Conservation (phyloP, 768 basidiomycete species). For the Podaxis carcinomalis region DNA sequence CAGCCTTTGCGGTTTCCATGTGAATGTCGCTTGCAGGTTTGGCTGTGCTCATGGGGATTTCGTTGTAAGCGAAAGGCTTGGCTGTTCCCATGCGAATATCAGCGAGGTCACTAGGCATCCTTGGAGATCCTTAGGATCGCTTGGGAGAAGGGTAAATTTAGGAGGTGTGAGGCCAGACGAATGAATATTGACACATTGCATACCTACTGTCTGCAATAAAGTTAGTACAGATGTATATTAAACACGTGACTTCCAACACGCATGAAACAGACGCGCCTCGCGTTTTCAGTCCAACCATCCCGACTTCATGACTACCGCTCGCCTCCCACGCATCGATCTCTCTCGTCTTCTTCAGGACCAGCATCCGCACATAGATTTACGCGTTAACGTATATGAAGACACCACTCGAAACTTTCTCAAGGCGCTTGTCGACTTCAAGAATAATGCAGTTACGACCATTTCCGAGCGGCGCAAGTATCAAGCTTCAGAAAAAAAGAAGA, state of each 20-base stretch:
- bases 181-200: neutral
- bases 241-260: neutral
- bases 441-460: slow-evolving; percentile 65
- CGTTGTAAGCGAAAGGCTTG: slow-evolving; percentile 44
- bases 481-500: slow-evolving; percentile 54
- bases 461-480: slow-evolving; percentile 63
- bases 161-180: neutral
- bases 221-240: neutral
- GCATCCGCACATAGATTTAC: slow-evolving; percentile 61
- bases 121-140: neutral
- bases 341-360: slow-evolving; percentile 47
- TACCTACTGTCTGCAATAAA: neutral
- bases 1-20: slow-evolving; percentile 63
- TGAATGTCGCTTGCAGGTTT: slow-evolving; percentile 51
- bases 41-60: slow-evolving; percentile 62
- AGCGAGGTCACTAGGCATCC: slow-evolving; percentile 16
- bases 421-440: slow-evolving; percentile 69
- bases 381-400: slow-evolving; percentile 54
- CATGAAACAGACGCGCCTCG: neutral
- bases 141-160: neutral
- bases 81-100: slow-evolving; percentile 83
- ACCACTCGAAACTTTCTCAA: slow-evolving; percentile 71
- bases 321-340: slow-evolving; percentile 61
- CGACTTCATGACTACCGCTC: slow-evolving; percentile 19
- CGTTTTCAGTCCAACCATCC: neutral